Evolutionary conservation across 108 stramenopile genomes (phyloP).

Genomic region (Epipyxis sp.): DNA sequence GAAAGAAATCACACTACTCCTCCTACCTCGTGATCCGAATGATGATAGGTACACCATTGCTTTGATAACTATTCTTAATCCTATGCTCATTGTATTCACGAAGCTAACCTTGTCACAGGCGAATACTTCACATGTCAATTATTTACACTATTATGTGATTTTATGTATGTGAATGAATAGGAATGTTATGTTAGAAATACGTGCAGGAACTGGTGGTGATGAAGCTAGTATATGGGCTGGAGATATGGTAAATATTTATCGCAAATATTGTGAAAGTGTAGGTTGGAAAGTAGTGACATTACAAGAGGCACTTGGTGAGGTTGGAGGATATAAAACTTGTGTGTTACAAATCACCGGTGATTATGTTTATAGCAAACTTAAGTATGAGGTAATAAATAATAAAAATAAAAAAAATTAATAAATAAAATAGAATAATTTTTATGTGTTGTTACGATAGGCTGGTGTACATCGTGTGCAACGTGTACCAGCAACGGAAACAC

Average conservation of each 20-base stretch:
- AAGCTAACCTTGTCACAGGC: too few relatives aligned
- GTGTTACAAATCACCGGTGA: slow-evolving; percentile 49
- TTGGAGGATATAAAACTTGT: slow-evolving; percentile 46
- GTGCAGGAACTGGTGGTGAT: slow-evolving; percentile 92
- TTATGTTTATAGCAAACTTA: slow-evolving; percentile 52
- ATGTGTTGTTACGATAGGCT: slow-evolving; percentile 24
- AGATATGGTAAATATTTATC: slow-evolving; percentile 75
- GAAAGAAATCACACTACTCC: slow-evolving; percentile 35
- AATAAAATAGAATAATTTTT: too few relatives aligned
- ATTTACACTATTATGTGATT: too few relatives aligned
- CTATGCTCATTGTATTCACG: too few relatives aligned
- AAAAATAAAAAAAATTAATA: too few relatives aligned
- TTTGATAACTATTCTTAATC: too few relatives aligned
- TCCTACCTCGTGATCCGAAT: slow-evolving; percentile 52
- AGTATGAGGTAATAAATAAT: slow-evolving; percentile 46
- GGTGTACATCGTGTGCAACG: slow-evolving; percentile 56
- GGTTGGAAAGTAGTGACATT: slow-evolving; percentile 42
- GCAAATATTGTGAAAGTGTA: slow-evolving; percentile 56
- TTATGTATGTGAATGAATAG: too few relatives aligned
- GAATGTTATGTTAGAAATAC: slow-evolving; percentile 77
- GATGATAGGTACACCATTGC: too few relatives aligned
- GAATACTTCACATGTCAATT: too few relatives aligned
- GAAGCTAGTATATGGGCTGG: slow-evolving; percentile 85
- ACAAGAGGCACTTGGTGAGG: slow-evolving; percentile 38
- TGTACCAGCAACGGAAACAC: slow-evolving; percentile 54